phyloP scores from a whole-genome alignment of 2,329 filamentous ascomycete species.

The Aspergillus hortae region DNA sequence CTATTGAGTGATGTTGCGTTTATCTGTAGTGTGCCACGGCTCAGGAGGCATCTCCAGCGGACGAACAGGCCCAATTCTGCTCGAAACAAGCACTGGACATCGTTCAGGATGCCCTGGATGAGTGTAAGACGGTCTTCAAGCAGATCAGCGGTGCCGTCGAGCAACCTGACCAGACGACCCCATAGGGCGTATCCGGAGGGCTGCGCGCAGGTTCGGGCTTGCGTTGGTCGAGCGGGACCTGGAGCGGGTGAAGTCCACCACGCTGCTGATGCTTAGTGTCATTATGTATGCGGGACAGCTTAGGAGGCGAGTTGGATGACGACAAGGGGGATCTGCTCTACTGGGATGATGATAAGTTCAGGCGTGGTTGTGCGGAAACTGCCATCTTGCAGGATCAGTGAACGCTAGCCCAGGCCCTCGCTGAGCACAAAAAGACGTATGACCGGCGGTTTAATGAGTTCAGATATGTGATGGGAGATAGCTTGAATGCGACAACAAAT shows the following conservation, averaged over 20 bases:
- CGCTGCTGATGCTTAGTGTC: conserved; percentile 29
- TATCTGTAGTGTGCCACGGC: conserved; percentile 25
- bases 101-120: conserved; percentile 10
- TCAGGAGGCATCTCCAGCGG: conserved; percentile 22
- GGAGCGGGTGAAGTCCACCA: conserved; percentile 29
- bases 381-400: background rate
- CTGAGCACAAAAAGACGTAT: background rate
- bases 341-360: too few relatives aligned
- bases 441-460: background rate
- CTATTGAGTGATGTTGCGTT: conserved; percentile 29
- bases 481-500: background rate
- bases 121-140: conserved; percentile 24
- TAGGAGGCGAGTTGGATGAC: conserved; percentile 3
- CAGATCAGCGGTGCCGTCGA: conserved; percentile 6
- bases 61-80: conserved; percentile 19
- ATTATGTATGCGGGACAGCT: conserved; percentile 28
- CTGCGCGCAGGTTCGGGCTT: conserved; percentile 16
- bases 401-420: background rate
- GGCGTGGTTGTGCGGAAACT: background rate
- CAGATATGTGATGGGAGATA: background rate
- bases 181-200: conserved; percentile 1
- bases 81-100: conserved; percentile 14
- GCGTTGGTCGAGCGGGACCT: conserved; percentile 19
- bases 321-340: too few relatives aligned
- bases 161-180: background rate